Conservation (phyloP, 148 eudicot genomes). For the Fagopyrum homotropicum region DNA sequence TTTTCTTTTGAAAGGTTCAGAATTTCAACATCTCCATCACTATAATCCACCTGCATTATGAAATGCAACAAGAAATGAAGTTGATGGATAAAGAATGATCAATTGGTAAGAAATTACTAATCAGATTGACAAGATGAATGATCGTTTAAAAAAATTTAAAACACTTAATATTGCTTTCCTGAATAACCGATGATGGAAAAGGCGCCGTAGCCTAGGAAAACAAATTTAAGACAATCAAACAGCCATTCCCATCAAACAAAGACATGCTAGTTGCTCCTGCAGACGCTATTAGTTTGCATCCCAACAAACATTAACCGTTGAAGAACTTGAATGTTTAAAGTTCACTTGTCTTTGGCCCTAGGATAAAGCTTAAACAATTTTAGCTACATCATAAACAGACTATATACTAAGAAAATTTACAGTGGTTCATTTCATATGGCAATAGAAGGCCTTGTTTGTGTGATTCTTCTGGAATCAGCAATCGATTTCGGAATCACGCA, state of each 20-base stretch:
- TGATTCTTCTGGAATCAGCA: no score
- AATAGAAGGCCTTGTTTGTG: neutral
- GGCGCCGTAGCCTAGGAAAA: neutral
- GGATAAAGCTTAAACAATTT: neutral
- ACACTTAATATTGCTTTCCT: neutral
- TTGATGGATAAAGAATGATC: neutral
- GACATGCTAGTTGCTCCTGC: neutral
- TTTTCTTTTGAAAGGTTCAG: slow-evolving; percentile 39
- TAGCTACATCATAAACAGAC: neutral
- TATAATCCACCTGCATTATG: slow-evolving; percentile 32
- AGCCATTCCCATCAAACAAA: neutral
- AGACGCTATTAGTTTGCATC: neutral
- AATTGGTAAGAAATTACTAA: neutral
- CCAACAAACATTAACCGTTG: neutral
- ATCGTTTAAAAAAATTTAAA: neutral
- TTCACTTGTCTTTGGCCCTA: neutral
- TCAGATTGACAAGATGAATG: neutral
- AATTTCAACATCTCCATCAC: slow-evolving; percentile 53
- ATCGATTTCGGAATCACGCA: no score
- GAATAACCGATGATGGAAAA: neutral
- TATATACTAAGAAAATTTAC: neutral
- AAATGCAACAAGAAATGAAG: neutral
- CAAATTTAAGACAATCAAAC: neutral
- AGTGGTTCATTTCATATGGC: neutral
- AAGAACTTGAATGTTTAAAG: neutral